These are phyloP conservation scores for Penicillium malachiteum DNA, from an alignment of 495 filamentous ascomycete genomes.

Conservation along the genomic window DNA sequence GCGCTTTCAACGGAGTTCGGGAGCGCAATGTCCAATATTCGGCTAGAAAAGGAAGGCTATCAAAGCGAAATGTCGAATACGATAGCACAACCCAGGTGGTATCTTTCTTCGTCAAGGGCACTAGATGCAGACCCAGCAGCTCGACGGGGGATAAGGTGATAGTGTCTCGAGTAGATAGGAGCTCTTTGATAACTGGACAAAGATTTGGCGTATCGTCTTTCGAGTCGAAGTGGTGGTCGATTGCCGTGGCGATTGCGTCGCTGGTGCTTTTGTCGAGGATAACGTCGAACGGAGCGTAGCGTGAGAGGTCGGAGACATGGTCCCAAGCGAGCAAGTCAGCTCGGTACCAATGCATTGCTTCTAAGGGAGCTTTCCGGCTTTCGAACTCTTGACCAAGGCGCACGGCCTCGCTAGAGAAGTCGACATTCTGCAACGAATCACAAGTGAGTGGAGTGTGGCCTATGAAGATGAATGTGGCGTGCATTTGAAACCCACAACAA, in stretches of 20 bases:
- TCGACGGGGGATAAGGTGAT: conserved; percentile 35
- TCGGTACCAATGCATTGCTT: conserved; percentile 39
- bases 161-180: conserved; percentile 6
- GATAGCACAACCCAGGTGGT: conserved; percentile 39
- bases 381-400: conserved; percentile 34
- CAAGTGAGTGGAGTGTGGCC: conserved; percentile 1
- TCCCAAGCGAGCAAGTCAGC: conserved; percentile 39
- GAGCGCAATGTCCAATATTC: conserved; percentile 35
- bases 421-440: conserved; percentile 32
- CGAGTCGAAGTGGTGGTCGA: conserved; percentile 13
- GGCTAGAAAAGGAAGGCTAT: conserved; percentile 21
- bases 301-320: conserved; percentile 24
- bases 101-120: conserved; percentile 29
- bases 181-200: conserved; percentile 26
- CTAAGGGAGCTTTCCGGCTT: conserved; percentile 10
- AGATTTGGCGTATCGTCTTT: conserved; percentile 9
- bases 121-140: conserved; percentile 37
- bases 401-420: conserved; percentile 45
- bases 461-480: background rate
- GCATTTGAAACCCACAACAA: conserved; percentile 31
- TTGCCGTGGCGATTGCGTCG: conserved; percentile 41
- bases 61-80: conserved; percentile 40
- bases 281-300: conserved; percentile 37
- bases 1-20: conserved; percentile 39
- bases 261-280: conserved; percentile 46